Percentiles rank a stretch among this genome's conserved stretches.
Evolutionary conservation across 208 protist genomes (phyloP).

Genomic region (Perkinsela sp.): DNA sequence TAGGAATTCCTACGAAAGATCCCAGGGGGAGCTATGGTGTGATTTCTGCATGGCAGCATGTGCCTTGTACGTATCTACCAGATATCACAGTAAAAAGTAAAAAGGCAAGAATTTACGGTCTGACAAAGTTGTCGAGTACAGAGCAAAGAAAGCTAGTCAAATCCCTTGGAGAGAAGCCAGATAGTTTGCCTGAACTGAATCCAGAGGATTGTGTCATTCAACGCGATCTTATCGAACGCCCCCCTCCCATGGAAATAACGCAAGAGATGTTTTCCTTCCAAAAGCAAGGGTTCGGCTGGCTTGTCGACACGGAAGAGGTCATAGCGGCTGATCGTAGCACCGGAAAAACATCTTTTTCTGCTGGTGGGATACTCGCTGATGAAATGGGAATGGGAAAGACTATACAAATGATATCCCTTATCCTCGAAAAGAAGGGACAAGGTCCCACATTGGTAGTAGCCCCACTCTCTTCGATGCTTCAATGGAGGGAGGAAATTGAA

Average conservation of each 20-base stretch:
- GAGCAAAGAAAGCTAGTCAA: constrained; percentile 21
- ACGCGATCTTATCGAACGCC: constrained; percentile 13
- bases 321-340: constrained; percentile 9
- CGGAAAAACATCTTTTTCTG: not conserved
- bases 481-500: constrained; percentile 59
- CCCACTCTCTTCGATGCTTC: constrained; percentile 65
- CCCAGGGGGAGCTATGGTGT: constrained; percentile 36
- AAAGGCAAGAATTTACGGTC: constrained; percentile 7
- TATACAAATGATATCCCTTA: constrained; percentile 33
- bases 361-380: constrained; percentile 52
- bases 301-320: constrained; percentile 28
- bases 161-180: constrained; percentile 17
- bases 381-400: constrained; percentile 68
- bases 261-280: constrained; percentile 42
- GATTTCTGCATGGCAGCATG: constrained; percentile 60
- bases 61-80: constrained; percentile 20
- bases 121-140: constrained; percentile 10
- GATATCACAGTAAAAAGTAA: not conserved
- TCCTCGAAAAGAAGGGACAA: constrained; percentile 8
- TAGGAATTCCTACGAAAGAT: constrained; percentile 43
- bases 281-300: constrained; percentile 50
- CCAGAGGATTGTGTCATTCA: constrained; percentile 35
- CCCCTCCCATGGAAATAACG: constrained; percentile 15
- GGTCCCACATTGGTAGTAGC: constrained; percentile 59
- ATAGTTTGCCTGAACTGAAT: constrained; percentile 37